Evolutionary conservation across 805 yeast species (phyloP), one percentile per base, ranked within the genome.

Genomic region (Candida silvicultrix): DNA sequence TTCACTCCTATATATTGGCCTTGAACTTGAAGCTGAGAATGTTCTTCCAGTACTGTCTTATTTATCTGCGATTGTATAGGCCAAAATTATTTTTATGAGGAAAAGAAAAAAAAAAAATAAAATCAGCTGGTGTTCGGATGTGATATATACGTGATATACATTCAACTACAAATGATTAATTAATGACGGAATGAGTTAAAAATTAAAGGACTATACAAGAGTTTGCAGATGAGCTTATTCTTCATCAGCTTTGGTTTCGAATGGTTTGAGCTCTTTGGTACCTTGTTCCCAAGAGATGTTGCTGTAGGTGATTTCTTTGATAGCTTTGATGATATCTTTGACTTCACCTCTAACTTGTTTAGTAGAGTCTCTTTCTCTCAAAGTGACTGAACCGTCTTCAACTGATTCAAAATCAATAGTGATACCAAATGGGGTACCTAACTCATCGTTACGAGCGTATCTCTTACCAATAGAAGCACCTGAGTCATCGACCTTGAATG

Each of bases 381-480:
- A 76, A 32, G 99, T 92, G 54, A 92, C 86, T 14, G 97, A 83
- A 43, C 80, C 79, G 64, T 92, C 97, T 64, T 84, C 79, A 51
- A 86, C 78, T 45, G 96, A 83, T 54, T 92, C 97, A 67, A 94
- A 92, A 69, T 92, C 99, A 58, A 92, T 85, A 53, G 99, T 92
- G 69, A 92, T 81, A 67, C 99, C 99, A 65, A 94, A 94, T 58
- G 99, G 99, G 45, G 98, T 94, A 69, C 99, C 99, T 63, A 92
- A 78, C 74, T 92, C 99, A 69, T 92, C 99, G 68, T 92, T 92
- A 74, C 99, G 87, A 53, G 99, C 89, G 62, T 92, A 92, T 73
- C 99, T 85, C 74, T 90, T 88, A 72, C 99, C 99, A 60, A 92
- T 94, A 29, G 98, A 87, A 19, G 96, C 97, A 56, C 95, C 86